Base-by-base conservation (phyloP, 2,329 filamentous ascomycete species). In the Phaeomoniella chlamydospora region DNA sequence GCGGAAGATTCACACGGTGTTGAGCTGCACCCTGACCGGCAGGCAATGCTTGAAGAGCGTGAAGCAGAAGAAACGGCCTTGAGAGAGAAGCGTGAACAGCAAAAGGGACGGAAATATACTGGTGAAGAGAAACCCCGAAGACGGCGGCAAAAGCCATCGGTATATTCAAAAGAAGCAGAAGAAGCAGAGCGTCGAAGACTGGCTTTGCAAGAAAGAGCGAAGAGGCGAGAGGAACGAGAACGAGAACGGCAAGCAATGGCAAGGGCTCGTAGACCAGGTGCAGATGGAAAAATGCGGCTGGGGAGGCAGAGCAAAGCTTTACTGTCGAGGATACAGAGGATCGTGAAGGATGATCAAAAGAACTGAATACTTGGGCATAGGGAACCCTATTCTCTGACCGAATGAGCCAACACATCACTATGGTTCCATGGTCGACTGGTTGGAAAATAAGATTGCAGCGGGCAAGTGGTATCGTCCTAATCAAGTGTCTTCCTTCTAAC, bases 291-390 rank as follows among this genome's bases (percentile, higher is more conserved):
- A 60, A 72, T 80, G 55, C 87, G 84, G 60, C 56, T 94, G 33
- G 86, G 86, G 2, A 69, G 83, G 41, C 85, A 93, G 64, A 87
- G 85, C 48, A 70, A 69, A 19, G 67, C 88, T 26, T 49, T 94
- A 47, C 61, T 94, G 38, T 80, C 85, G 49, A 83, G 78, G 58
- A 79, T 88, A 19, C 78, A 79, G 65, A 76, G 67, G 52, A 64
- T 92, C 56, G 71, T 90, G 42, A 68, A 64, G 2, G 48, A 58
- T 35, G 43, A 39, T 14, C n/a, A n/a, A n/a, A n/a, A n/a, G n/a
- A n/a, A n/a, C n/a, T n/a, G n/a, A n/a, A n/a, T n/a, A n/a, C n/a
- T n/a, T n/a, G n/a, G n/a, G n/a, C n/a, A n/a, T n/a, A n/a, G n/a
- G n/a, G n/a, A n/a, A n/a, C n/a, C n/a, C n/a, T n/a, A n/a, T n/a